These are phyloP conservation scores for Zalaria obscura DNA, from an alignment of 2,329 filamentous ascomycete species.

Conservation along the genomic window DNA sequence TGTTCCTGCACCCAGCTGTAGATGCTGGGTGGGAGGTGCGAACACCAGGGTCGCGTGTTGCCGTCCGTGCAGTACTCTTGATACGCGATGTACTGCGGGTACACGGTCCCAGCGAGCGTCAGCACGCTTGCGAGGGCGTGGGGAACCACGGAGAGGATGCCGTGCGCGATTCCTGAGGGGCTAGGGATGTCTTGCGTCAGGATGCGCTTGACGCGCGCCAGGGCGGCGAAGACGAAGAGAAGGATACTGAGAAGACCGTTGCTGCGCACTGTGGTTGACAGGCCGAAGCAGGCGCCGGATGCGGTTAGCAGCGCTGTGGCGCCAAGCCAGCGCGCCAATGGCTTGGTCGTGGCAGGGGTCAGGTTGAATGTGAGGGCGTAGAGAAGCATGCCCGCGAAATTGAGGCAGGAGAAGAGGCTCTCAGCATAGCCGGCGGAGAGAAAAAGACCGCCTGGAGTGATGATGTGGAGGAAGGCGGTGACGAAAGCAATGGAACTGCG, in stretches of 20 bases:
- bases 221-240: slow-evolving; percentile 46
- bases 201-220: slow-evolving; percentile 18
- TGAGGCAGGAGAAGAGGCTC: slow-evolving; percentile 62
- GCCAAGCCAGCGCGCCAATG: not conserved
- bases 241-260: slow-evolving; percentile 79
- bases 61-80: slow-evolving; percentile 47
- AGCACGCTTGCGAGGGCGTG: slow-evolving; percentile 52
- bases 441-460: slow-evolving; percentile 82
- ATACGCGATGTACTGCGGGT: slow-evolving; percentile 68
- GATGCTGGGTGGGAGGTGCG: slow-evolving; percentile 60
- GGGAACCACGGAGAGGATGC: slow-evolving; percentile 6
- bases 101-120: slow-evolving; percentile 51
- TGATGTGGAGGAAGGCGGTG: slow-evolving; percentile 59
- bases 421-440: slow-evolving; percentile 79
- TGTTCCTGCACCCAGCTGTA: slow-evolving; percentile 78
- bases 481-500: slow-evolving; percentile 45
- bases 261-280: slow-evolving; percentile 61
- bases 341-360: not conserved
- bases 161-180: slow-evolving; percentile 2
- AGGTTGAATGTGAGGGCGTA: slow-evolving; percentile 29
- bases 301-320: not conserved
- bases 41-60: slow-evolving; percentile 56
- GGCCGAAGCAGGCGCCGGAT: slow-evolving; percentile 41
- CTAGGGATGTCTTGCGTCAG: slow-evolving; percentile 22
- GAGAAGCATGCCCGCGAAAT: slow-evolving; percentile 57